phyloP scores from a whole-genome alignment of 176 grass and related monocot species.

The Eleusine coracana region DNA sequence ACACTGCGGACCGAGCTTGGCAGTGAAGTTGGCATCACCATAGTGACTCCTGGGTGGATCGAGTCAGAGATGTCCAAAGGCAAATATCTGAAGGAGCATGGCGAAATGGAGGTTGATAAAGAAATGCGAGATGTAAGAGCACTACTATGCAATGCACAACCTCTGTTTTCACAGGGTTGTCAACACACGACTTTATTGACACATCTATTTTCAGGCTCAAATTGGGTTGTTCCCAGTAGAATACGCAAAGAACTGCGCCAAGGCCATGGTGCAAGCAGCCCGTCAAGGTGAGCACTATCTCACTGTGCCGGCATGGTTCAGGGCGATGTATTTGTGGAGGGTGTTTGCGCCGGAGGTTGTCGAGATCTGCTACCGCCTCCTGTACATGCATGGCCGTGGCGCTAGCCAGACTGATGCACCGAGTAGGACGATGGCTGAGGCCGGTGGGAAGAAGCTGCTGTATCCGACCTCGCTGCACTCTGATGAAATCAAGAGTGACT shows the following conservation, averaged over 20 bases:
- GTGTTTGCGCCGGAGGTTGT: conserved; percentile 64
- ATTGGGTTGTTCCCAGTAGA: conserved; percentile 60
- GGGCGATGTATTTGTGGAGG: conserved; percentile 57
- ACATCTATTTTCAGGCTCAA: conserved; percentile 39
- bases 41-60: conserved; percentile 63
- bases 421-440: conserved; percentile 49
- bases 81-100: conserved; percentile 44
- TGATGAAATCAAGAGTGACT: conserved; percentile 44
- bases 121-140: conserved; percentile 55
- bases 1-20: conserved; percentile 55
- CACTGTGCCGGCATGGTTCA: conserved; percentile 63
- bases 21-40: conserved; percentile 53
- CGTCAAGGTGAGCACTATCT: conserved; percentile 50
- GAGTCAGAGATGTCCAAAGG: conserved; percentile 74
- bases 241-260: conserved; percentile 55
- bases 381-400: conserved; percentile 42
- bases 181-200: background rate
- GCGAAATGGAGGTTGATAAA: conserved; percentile 49
- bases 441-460: conserved; percentile 49
- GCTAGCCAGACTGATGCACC: conserved; percentile 16
- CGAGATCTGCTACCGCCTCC: conserved; percentile 49
- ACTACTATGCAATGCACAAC: background rate
- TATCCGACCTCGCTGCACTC: conserved; percentile 55
- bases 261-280: conserved; percentile 42
- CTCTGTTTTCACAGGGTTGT: background rate